phyloP scores from a whole-genome alignment of 306 rosid species.

The Senna tora region DNA sequence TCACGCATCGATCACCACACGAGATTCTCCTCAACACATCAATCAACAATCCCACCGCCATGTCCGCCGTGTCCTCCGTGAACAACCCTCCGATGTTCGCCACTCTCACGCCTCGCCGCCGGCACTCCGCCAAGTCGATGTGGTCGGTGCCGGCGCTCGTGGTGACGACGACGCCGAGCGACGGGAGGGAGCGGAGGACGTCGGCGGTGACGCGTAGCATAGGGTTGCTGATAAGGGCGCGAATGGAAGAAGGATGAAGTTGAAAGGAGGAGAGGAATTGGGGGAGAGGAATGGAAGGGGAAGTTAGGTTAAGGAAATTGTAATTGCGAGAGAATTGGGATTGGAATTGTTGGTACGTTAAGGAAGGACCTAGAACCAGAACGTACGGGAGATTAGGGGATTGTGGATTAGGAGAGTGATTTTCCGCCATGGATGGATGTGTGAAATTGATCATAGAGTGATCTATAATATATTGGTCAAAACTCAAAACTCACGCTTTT shows the following conservation, averaged over 20 bases:
- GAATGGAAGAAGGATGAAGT: slow-evolving; percentile 28
- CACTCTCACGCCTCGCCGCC: slow-evolving; percentile 44
- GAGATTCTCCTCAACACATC: slow-evolving; percentile 49
- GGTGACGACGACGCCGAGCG: slow-evolving; percentile 46
- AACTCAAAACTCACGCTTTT: no score
- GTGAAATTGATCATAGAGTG: no score
- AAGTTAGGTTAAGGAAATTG: slow-evolving; percentile 34
- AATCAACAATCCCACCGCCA: slow-evolving; percentile 49
- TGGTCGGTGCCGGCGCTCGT: slow-evolving; percentile 48
- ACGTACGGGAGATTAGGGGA: slow-evolving; percentile 31
- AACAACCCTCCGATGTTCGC: slow-evolving; percentile 33
- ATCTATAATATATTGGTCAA: no score
- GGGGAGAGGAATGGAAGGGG: slow-evolving; percentile 35
- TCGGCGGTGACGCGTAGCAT: slow-evolving; percentile 28
- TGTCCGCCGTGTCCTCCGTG: slow-evolving; percentile 57
- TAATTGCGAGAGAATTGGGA: slow-evolving; percentile 42
- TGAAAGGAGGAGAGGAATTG: slow-evolving; percentile 27
- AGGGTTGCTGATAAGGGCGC: no score
- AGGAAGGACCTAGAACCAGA: slow-evolving; percentile 45
- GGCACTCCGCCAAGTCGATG: slow-evolving; percentile 58
- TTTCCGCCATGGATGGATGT: no score
- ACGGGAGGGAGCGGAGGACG: slow-evolving; percentile 41
- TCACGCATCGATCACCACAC: slow-evolving; percentile 47
- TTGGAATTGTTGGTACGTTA: neutral
- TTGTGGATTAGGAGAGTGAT: no score